Base-by-base conservation (phyloP, 441 rosid species). In the Iberis amara region DNA sequence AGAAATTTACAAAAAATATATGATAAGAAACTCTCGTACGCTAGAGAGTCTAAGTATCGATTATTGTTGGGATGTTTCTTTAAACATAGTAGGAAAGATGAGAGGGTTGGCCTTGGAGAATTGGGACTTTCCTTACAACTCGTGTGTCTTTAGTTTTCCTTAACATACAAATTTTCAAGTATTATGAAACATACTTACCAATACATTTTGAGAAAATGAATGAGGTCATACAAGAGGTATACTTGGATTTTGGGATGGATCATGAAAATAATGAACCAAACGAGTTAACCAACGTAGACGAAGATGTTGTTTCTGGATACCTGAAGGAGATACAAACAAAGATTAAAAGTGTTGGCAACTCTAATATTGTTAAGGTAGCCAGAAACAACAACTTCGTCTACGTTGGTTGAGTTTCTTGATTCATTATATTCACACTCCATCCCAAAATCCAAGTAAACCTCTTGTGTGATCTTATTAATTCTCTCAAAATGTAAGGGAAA, bases 381-480 rank as follows among this genome's bases (percentile, higher is more conserved):
- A 32, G 32, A 56, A 0, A 78, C 39, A 27, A 43, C 3, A 0
- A 26, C 23, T 6, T 75, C 82, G 11, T 8, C 18, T 7, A 11
- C 10, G 14, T 28, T 6, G 11, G 46, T 46, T n/a, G 21, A 26
- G 2, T n/a, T 4, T 2, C 4, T 13, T 31, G 28, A n/a, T 39
- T 31, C 69, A n/a, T 54, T 62, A 26, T 65, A 79, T 6, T 50
- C 64, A 0, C 7, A 1, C 36, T 70, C 72, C 5, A 13, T 13
- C 7, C 36, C 42, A 35, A 82, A 83, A 47, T 73, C 74, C 9
- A 83, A 64, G 5, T 68, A 53, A 1, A 61, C 79, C 48, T 80
- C 68, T 13, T 53, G 57, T 26, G 76, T 6, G 2, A 0, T 0
- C 6, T 0, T 21, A 12, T 8, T 9, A 21, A 5, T 3, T 6